Conservation (phyloP, 2,329 filamentous ascomycete genomes). For the Phyllosticta capitalensis region DNA sequence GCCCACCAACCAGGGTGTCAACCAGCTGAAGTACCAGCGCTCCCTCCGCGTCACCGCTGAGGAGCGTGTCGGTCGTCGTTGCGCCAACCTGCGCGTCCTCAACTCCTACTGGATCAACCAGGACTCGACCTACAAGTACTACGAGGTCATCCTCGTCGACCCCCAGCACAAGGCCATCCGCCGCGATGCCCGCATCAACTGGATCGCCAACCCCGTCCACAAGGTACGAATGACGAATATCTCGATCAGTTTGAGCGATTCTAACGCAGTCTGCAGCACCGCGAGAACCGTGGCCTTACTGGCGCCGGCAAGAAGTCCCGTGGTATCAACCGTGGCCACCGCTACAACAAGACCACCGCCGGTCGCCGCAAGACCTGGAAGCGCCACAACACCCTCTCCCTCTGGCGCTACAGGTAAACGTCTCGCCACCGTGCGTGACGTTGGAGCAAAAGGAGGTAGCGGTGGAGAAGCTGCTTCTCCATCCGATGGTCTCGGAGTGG, state of each 20-base stretch:
- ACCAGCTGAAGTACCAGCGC: slow-evolving; percentile 99
- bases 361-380: slow-evolving; percentile 99
- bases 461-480: no score
- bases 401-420: slow-evolving; percentile 90
- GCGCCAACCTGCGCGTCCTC: slow-evolving; percentile 96
- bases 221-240: slow-evolving; percentile 45
- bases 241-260: not conserved
- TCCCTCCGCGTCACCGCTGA: slow-evolving; percentile 96
- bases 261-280: slow-evolving; percentile 55
- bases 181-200: slow-evolving; percentile 98
- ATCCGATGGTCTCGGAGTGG: not conserved
- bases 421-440: slow-evolving; percentile 13
- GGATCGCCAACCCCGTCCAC: slow-evolving; percentile 99
- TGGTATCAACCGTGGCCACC: slow-evolving; percentile 98
- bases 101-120: slow-evolving; percentile 99
- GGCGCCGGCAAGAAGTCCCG: slow-evolving; percentile 99
- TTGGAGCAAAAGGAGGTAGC: no score
- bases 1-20: slow-evolving; percentile 99
- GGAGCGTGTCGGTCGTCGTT: slow-evolving; percentile 98
- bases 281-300: slow-evolving; percentile 93
- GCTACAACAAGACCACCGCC: slow-evolving; percentile 96
- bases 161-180: slow-evolving; percentile 99
- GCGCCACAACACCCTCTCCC: slow-evolving; percentile 97
- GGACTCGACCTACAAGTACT: slow-evolving; percentile 99
- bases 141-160: slow-evolving; percentile 98